phyloP scores from a whole-genome alignment of 495 filamentous ascomycete species.

The Amniculicola lignicola region DNA sequence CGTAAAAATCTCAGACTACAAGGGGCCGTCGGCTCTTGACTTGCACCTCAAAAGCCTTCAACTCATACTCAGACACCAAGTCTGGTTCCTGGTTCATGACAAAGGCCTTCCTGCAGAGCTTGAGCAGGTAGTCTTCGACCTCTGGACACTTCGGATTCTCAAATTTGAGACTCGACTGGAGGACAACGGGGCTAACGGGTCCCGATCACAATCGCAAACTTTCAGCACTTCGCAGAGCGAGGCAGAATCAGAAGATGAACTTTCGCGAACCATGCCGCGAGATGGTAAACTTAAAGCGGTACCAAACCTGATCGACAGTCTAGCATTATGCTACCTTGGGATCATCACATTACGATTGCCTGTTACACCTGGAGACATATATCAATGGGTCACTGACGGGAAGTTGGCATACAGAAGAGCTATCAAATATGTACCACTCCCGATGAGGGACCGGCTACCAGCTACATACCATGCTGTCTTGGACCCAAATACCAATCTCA shows the following conservation, averaged over 20 bases:
- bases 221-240: slow-evolving; percentile 50
- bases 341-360: slow-evolving; percentile 61
- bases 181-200: slow-evolving; percentile 14
- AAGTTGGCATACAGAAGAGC: slow-evolving; percentile 38
- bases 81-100: slow-evolving; percentile 57
- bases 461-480: slow-evolving; percentile 31
- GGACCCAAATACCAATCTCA: slow-evolving; percentile 42
- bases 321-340: slow-evolving; percentile 67
- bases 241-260: slow-evolving; percentile 13
- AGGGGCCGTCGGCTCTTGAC: slow-evolving; percentile 62
- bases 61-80: slow-evolving; percentile 77
- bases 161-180: slow-evolving; percentile 44
- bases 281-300: slow-evolving; percentile 39
- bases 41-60: slow-evolving; percentile 84
- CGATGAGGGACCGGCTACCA: slow-evolving; percentile 40
- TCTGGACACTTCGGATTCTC: slow-evolving; percentile 66
- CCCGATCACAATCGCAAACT: slow-evolving; percentile 34
- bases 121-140: slow-evolving; percentile 61
- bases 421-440: slow-evolving; percentile 26
- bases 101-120: slow-evolving; percentile 62
- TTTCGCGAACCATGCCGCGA: not conserved
- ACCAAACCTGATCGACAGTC: slow-evolving; percentile 61
- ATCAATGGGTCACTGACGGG: slow-evolving; percentile 40
- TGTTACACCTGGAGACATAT: slow-evolving; percentile 60
- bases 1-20: slow-evolving; percentile 30